phyloP scores from a whole-genome alignment of 2,329 filamentous ascomycete genomes.

The Arthrobotrys musiformis region DNA sequence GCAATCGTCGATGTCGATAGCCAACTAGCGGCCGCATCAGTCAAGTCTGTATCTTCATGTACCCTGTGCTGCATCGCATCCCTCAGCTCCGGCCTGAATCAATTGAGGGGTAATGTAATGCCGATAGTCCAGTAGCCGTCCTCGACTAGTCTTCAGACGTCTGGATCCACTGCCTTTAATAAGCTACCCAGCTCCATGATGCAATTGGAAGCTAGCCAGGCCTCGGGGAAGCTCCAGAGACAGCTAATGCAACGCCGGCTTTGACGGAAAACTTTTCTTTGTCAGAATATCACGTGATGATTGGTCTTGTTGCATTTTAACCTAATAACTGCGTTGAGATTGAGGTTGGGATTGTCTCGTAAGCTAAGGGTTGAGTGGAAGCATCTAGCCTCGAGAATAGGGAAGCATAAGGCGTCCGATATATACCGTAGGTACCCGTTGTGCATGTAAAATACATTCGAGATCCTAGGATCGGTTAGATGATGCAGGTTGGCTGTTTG shows the following conservation, averaged over 20 bases:
- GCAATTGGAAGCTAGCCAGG: background rate
- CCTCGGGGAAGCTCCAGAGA: background rate
- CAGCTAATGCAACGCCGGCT: background rate
- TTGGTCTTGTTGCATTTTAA: background rate
- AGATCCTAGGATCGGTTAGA: no score
- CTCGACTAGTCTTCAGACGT: background rate
- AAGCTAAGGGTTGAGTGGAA: background rate
- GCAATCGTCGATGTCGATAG: background rate
- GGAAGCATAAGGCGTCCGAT: no score
- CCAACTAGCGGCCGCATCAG: background rate
- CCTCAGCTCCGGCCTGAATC: background rate
- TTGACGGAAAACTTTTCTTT: background rate
- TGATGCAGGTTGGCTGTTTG: no score
- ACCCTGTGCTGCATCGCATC: background rate
- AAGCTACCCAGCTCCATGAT: background rate
- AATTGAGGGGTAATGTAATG: constrained; percentile 2
- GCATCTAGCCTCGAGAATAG: background rate
- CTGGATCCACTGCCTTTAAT: background rate
- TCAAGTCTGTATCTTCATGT: no score
- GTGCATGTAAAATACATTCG: no score
- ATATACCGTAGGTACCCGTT: no score
- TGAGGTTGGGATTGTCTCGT: background rate
- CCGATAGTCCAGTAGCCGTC: background rate
- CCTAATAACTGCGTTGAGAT: background rate
- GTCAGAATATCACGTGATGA: background rate